A percentile compares a stretch with the other conserved stretches of the same genome.
These are phyloP conservation scores for Endothia cerciana DNA, from an alignment of 2,329 filamentous ascomycete genomes.

Conservation along the genomic window DNA sequence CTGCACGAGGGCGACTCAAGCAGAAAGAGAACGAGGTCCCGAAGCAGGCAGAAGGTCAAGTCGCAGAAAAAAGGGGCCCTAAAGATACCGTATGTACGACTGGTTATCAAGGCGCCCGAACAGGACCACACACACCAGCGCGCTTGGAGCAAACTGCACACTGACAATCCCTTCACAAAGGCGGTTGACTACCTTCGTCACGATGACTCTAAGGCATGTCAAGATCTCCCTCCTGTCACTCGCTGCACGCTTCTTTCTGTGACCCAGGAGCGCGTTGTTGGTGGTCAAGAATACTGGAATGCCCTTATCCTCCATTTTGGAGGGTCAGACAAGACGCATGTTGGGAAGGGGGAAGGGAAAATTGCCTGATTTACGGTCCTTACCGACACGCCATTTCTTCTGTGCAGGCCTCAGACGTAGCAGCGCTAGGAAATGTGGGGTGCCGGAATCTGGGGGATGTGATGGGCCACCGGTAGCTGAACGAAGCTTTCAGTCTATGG, in stretches of 20 bases:
- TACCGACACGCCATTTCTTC: not conserved
- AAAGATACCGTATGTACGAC: too few species aligned
- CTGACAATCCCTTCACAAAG: not conserved
- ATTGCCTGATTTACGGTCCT: not conserved
- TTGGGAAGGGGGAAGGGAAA: not conserved
- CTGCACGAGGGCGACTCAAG: not conserved
- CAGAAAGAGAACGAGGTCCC: not conserved
- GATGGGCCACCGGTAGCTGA: not conserved
- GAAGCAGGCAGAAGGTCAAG: not conserved
- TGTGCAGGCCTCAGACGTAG: not conserved
- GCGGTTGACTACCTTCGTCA: not conserved
- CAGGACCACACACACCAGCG: not conserved
- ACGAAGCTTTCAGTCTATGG: not conserved
- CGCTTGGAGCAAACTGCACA: not conserved
- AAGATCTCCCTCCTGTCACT: not conserved
- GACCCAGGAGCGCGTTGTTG: not conserved
- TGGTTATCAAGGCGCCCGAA: not conserved
- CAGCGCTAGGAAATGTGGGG: not conserved
- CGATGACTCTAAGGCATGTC: not conserved
- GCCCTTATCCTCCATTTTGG: not conserved
- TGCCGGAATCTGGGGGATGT: not conserved
- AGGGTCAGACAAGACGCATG: not conserved
- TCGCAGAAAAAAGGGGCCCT: too few species aligned
- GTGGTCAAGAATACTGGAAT: not conserved
- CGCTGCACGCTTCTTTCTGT: slow-evolving; percentile 4